Base-by-base conservation (phyloP, 2,329 filamentous ascomycete genomes). In the Talaromyces sp. region DNA sequence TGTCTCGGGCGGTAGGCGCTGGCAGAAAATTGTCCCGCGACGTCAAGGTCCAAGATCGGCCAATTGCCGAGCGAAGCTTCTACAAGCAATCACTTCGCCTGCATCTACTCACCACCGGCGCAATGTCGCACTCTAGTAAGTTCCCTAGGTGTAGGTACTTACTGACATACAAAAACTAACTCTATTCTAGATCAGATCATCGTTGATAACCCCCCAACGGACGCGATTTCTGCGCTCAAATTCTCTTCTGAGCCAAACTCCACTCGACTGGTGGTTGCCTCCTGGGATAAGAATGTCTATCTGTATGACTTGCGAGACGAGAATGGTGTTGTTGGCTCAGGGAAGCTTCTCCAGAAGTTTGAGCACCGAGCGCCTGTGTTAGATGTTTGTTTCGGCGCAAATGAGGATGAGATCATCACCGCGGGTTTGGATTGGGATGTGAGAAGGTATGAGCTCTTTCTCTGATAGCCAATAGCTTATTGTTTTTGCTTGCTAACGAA, bases 231-330 rank as follows among this genome's bases (percentile, higher is more conserved):
- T 54, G 83, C 91, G 26, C 80, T 97, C 69, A 86, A 86, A 70
- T 99, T 96, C 81, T 91, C 92, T 65, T 90, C 91, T 38, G 79
- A 83, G 65, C 89, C 91, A 26, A 78, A 82, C 63, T 86, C 87
- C n/a, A 83, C 88, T 58, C 88, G 87, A 67, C 83, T 99, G 41
- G 85, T 95, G n/a, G 92, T 93, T 67, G 89, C 92, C 11, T 96
- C 92, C 59, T 99, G 94, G 94, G 93, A 97, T 77, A 91, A 88
- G 75, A 86, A 91, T 73, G 86, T 96, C 59, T 96, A 97, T 76
- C 82, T 93, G 57, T 97, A 97, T 81, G 90, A 96, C 71, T 83
- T 88, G 61, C 78, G 80, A 19, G 76, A 76, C 52, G 79, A 79
- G 63, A 83, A 82, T 56, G 74, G 72, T 24, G 81, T 83, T 64